These are phyloP conservation scores for Udeniomyces megalosporus DNA, from an alignment of 768 basidiomycete genomes.

Conservation along the genomic window DNA sequence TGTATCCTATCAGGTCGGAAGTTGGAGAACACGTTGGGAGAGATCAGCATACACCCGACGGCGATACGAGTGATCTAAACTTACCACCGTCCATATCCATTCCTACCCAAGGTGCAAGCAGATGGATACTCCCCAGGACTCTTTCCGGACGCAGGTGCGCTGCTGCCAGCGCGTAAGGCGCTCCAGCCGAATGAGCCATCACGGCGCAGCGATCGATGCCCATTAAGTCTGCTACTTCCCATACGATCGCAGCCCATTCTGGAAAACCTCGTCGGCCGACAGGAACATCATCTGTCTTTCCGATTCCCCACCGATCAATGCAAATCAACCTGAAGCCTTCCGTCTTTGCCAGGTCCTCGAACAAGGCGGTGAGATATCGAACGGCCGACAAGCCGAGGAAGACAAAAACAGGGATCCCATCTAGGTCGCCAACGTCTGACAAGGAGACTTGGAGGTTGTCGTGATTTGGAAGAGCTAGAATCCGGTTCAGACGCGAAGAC, in stretches of 20 bases:
- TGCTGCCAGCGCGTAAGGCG: conserved; percentile 81
- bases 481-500: conserved; percentile 66
- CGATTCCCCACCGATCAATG: conserved; percentile 89
- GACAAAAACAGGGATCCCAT: conserved; percentile 74
- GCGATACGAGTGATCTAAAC: too few species aligned
- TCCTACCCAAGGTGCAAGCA: conserved; percentile 95
- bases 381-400: conserved; percentile 91
- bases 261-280: conserved; percentile 56
- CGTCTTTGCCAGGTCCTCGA: conserved; percentile 87
- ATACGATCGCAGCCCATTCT: conserved; percentile 80
- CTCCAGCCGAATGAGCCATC: conserved; percentile 90
- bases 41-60: not conserved
- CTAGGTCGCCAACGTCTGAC: conserved; percentile 75
- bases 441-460: conserved; percentile 67
- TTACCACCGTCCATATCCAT: conserved; percentile 62
- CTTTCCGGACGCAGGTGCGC: conserved; percentile 58
- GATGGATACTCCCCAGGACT: conserved; percentile 64
- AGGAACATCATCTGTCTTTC: conserved; percentile 53
- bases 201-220: conserved; percentile 65
- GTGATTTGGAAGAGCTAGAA: conserved; percentile 65
- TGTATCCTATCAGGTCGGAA: conserved; percentile 47
- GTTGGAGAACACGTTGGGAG: not conserved
- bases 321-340: conserved; percentile 77
- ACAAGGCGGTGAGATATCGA: conserved; percentile 82
- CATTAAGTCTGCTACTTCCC: conserved; percentile 71